Conservation (phyloP, 495 filamentous ascomycete species). For the Aspergillus affinis region DNA sequence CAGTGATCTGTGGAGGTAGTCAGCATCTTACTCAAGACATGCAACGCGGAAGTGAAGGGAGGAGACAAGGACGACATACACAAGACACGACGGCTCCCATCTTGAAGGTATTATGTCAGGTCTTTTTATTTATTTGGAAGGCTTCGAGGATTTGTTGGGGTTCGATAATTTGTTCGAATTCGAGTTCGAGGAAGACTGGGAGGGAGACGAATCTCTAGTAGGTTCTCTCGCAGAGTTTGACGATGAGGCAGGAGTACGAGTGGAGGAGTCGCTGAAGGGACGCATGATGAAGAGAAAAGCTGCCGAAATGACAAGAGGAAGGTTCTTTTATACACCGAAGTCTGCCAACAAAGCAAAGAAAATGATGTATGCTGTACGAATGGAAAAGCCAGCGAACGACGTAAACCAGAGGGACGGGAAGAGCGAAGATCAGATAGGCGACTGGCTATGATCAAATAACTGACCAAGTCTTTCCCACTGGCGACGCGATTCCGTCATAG, state of each 20-base stretch:
- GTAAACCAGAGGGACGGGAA: constrained; percentile 5
- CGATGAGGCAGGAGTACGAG: constrained; percentile 32
- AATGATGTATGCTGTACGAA: constrained; percentile 10
- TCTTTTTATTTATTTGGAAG: constrained; percentile 14
- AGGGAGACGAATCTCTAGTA: constrained; percentile 11
- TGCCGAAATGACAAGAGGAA: neutral
- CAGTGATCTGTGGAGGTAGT: constrained; percentile 60
- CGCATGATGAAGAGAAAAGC: constrained; percentile 25
- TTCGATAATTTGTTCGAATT: neutral
- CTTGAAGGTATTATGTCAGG: constrained; percentile 32
- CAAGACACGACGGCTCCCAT: constrained; percentile 98
- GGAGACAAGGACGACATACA: constrained; percentile 57
- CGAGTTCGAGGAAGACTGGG: neutral
- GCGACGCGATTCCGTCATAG: constrained; percentile 19
- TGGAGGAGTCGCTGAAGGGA: constrained; percentile 34
- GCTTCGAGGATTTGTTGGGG: constrained; percentile 5
- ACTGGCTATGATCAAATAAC: neutral
- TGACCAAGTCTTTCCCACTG: neutral
- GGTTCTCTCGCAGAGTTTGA: constrained; percentile 25
- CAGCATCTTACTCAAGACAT: constrained; percentile 14
- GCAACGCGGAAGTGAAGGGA: constrained; percentile 2
- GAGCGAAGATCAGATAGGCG: neutral
- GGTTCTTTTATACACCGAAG: neutral
- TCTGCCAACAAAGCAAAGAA: neutral
- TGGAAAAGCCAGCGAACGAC: neutral